Evolutionary conservation across 2,329 filamentous ascomycete species (phyloP).

Genomic region (Pyrenochaeta sp.): DNA sequence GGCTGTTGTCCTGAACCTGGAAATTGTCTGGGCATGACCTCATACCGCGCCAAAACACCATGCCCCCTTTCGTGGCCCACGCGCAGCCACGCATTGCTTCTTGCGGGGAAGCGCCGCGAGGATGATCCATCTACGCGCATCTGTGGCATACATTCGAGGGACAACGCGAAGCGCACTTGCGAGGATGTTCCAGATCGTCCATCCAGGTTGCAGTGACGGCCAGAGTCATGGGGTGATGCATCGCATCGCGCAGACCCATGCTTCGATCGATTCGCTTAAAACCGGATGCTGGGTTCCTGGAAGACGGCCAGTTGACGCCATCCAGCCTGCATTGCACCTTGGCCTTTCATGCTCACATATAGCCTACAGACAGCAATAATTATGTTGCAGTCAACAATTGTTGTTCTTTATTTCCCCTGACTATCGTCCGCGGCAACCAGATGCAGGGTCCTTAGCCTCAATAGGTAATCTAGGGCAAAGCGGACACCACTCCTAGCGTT

Average conservation of each 20-base stretch:
- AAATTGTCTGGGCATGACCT: slow-evolving; percentile 30
- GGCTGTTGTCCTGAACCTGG: slow-evolving; percentile 25
- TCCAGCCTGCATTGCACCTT: slow-evolving; percentile 1
- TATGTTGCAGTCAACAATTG: too few relatives aligned
- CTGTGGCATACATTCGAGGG: too few relatives aligned
- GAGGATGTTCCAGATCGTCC: slow-evolving; percentile 6
- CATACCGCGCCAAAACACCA: slow-evolving; percentile 24
- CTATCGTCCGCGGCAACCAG: too few relatives aligned
- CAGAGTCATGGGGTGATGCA: slow-evolving; percentile 8
- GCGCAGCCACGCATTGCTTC: not conserved
- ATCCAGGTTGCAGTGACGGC: slow-evolving; percentile 7
- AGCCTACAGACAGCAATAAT: too few relatives aligned
- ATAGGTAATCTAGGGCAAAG: too few relatives aligned
- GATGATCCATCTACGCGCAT: slow-evolving; percentile 1
- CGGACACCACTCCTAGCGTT: too few relatives aligned
- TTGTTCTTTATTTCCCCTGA: too few relatives aligned
- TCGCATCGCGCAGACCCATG: slow-evolving; percentile 3
- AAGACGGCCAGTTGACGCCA: slow-evolving; percentile 22
- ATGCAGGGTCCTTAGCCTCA: too few relatives aligned
- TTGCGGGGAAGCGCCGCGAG: slow-evolving; percentile 1
- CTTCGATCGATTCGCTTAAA: slow-evolving; percentile 21
- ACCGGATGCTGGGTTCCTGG: slow-evolving; percentile 5
- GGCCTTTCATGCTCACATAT: slow-evolving; percentile 2
- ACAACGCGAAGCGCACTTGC: not conserved
- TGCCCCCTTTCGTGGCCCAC: slow-evolving; percentile 22